These are phyloP conservation scores for Termitomyces sp. DNA, from an alignment of 768 basidiomycete species.

Conservation along the genomic window DNA sequence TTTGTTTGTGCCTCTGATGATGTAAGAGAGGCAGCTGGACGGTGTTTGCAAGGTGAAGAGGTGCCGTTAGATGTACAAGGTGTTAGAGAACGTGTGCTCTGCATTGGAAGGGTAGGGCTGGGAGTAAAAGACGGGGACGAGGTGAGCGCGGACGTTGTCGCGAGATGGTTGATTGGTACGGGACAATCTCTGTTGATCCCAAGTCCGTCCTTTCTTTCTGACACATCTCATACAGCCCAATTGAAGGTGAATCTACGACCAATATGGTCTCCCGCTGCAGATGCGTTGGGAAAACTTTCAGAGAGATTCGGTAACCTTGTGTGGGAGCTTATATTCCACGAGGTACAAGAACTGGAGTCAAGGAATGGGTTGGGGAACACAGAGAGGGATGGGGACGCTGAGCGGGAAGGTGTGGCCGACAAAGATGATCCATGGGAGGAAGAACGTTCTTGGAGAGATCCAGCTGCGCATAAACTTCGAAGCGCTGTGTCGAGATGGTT, in stretches of 20 bases:
- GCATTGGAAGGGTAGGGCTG: constrained; percentile 67
- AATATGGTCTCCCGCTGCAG: constrained; percentile 78
- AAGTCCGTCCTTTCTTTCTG: background rate
- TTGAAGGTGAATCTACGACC: constrained; percentile 92
- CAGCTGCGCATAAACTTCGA: constrained; percentile 59
- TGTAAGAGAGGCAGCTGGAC: constrained; percentile 50
- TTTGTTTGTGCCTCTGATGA: constrained; percentile 39
- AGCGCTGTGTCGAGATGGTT: constrained; percentile 45
- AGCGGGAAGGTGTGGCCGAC: constrained; percentile 8
- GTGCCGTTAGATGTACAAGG: constrained; percentile 74
- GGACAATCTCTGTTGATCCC: constrained; percentile 29
- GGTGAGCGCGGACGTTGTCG: constrained; percentile 56
- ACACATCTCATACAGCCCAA: constrained; percentile 49
- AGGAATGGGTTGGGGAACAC: constrained; percentile 6
- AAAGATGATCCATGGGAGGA: constrained; percentile 52
- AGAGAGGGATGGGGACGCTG: constrained; percentile 8
- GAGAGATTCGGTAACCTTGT: constrained; percentile 61
- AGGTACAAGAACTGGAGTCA: constrained; percentile 19
- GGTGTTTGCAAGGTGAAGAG: constrained; percentile 77
- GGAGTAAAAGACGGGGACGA: constrained; percentile 52
- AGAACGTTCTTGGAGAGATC: constrained; percentile 77
- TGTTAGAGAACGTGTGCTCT: constrained; percentile 78
- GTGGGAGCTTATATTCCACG: constrained; percentile 62
- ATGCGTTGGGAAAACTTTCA: constrained; percentile 51
- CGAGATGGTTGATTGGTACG: constrained; percentile 73